Base-by-base conservation (phyloP, 805 yeast genomes). In the Dipodascus geniculatus region DNA sequence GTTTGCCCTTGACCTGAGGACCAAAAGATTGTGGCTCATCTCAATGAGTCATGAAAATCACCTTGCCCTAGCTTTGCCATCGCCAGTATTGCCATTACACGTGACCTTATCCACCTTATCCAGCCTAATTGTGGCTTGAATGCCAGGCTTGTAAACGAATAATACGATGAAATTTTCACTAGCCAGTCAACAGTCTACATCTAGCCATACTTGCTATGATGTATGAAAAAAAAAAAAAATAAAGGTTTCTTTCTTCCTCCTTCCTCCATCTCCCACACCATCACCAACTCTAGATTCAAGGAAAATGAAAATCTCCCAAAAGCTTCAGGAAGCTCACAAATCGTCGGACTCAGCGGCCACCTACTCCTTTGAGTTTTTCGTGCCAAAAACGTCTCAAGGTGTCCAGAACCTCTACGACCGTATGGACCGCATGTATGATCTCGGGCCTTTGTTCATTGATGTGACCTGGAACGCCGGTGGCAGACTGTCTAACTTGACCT, bases 381-480 rank as follows among this genome's bases (percentile, higher is more conserved):
- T 91, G 22, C 99, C 99, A 49, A 93, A 93, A 74, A 93, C 99
- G 0, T 76, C 91, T 22, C 97, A 93, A 69, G 99, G 99, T 66
- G 93, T 91, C 22, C 96, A 89, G 67, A 93, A 93, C 67, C 74
- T 93, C 55, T 91, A 90, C 71, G 98, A 93, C 68, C 78, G 99
- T 66, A 91, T 93, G 90, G 98, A 93, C 65, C 80, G 96, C 68
- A 93, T 93, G 99, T 88, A 87, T 68, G 87, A 86, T 59, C 74
- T 88, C 62, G 83, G 82, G 58, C 99, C 99, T 1, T 81, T 86
- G 58, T 93, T 93, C 68, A 82, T 93, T 55, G 99, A 93, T 66
- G 86, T 93, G 58, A 93, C 99, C 0, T 93, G 99, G 99, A 91
- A 91, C 64, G 99, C 99, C 2, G 99, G 99, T 44, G 98, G 98